Conservation (phyloP, 345 rosid species). For the Syzygium aromaticum region DNA sequence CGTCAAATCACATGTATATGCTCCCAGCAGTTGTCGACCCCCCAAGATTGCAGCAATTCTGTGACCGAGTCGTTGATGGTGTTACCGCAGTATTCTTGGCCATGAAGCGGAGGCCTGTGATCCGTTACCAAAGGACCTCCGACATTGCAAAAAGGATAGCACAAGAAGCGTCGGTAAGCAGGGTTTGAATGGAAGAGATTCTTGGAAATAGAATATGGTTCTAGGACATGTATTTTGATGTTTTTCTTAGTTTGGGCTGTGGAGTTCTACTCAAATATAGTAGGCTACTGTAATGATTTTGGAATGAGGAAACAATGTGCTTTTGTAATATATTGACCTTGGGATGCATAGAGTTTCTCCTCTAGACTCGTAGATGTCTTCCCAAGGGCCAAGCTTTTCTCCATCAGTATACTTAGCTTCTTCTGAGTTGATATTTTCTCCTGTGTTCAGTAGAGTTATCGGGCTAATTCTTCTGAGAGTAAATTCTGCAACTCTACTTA, state of each 20-base stretch:
- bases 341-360: background rate
- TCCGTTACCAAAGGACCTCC: conserved; percentile 90
- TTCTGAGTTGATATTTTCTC: background rate
- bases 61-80: conserved; percentile 85
- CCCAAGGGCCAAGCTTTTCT: background rate
- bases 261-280: background rate
- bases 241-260: background rate
- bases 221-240: background rate
- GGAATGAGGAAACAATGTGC: background rate
- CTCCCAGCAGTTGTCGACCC: conserved; percentile 98
- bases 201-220: background rate
- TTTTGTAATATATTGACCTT: background rate
- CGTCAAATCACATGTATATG: conserved; percentile 79
- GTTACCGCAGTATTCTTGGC: conserved; percentile 80
- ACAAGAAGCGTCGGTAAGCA: conserved; percentile 85
- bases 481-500: background rate
- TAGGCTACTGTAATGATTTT: background rate
- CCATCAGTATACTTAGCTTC: background rate
- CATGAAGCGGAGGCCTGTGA: conserved; percentile 83
- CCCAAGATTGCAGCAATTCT: conserved; percentile 72
- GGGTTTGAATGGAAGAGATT: background rate
- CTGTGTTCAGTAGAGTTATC: background rate
- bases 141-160: conserved; percentile 96
- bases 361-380: background rate
- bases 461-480: background rate